Evolutionary conservation across 768 basidiomycete genomes (phyloP).

Genomic region (Termitomyces sp.): DNA sequence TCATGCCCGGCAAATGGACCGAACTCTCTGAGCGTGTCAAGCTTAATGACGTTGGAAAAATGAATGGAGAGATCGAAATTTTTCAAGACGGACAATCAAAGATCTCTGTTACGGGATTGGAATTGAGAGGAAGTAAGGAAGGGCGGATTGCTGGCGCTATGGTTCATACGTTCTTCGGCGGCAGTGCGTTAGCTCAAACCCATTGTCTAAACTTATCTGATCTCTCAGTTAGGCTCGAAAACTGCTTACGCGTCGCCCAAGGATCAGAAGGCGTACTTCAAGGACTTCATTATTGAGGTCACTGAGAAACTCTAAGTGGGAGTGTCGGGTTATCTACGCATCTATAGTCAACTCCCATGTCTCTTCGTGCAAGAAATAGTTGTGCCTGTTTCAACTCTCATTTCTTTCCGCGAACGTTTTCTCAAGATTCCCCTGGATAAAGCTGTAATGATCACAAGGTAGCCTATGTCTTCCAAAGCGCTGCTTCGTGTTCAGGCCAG

Average conservation of each 20-base stretch:
- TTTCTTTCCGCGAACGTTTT: background rate
- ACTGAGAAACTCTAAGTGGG: background rate
- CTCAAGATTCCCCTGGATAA: background rate
- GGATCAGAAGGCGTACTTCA: constrained; percentile 11
- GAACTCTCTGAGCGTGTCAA: constrained; percentile 50
- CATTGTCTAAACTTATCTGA: background rate
- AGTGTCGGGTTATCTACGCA: background rate
- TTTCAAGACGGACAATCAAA: constrained; percentile 35
- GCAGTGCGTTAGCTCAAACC: constrained; percentile 11
- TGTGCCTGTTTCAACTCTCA: background rate
- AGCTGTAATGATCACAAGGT: background rate
- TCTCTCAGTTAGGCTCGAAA: constrained; percentile 3
- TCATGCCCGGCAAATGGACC: constrained; percentile 48
- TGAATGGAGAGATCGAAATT: constrained; percentile 54
- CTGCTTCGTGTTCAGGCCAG: background rate
- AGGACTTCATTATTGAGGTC: constrained; percentile 2
- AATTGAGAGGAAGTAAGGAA: constrained; percentile 4
- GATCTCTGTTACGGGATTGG: constrained; percentile 4
- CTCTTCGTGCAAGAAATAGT: no score
- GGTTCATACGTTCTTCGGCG: constrained; percentile 22
- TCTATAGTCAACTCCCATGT: no score
- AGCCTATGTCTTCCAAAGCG: no score
- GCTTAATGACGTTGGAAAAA: constrained; percentile 51
- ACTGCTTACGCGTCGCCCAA: constrained; percentile 4
- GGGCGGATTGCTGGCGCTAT: constrained; percentile 26